Evolutionary conservation across 2,329 filamentous ascomycete species (phyloP), one percentile per base, ranked within the genome.

Genomic region (Fusarium xyrophilum): DNA sequence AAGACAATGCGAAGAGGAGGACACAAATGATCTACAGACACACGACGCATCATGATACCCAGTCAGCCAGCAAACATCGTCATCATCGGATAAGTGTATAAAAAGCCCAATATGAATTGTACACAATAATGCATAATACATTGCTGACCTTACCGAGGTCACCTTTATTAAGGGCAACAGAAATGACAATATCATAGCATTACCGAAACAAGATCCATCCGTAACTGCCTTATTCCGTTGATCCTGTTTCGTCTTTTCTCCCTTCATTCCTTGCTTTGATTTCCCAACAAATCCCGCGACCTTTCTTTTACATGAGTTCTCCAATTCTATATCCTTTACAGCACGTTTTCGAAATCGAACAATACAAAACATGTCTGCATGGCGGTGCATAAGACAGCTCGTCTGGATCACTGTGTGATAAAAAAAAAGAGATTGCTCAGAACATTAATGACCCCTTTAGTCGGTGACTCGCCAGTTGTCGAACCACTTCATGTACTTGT

Each of bases 401-500:
- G 27, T 47, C 56, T 58, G 27, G 57, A 72, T 46, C 54, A 63
- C 52, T 12, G 35, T 57, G 67, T 63, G 54, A 63, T 65, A 27
- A 67, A 32, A 54, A 7, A 53, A 56, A 55, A 28, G 56, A 44
- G 46, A 56, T 55, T 40, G 40, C 39, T 65, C 60, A 65, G 42
- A 47, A 52, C 47, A 36, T 51, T 33, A 36, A 43, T 25, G 15
- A 54, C 42, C 28, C 25, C 32, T 54, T 77, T 76, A 80, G 63
- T 96, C 93, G 44, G 90, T 88, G 74, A 97, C 91, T 76, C 88
- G 90, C 95, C 95, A 99, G 70, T 82, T 88, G 70, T 90, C 87
- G 73, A 97, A 91, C 96, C 96, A 99, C 84, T 93, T 97, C 82
- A 99, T 84, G 82, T 98, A 94, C 73, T 84, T 86, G 87, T 95